These are phyloP conservation scores for Polyporus arcularius DNA, from an alignment of 768 basidiomycete species.

Conservation along the genomic window DNA sequence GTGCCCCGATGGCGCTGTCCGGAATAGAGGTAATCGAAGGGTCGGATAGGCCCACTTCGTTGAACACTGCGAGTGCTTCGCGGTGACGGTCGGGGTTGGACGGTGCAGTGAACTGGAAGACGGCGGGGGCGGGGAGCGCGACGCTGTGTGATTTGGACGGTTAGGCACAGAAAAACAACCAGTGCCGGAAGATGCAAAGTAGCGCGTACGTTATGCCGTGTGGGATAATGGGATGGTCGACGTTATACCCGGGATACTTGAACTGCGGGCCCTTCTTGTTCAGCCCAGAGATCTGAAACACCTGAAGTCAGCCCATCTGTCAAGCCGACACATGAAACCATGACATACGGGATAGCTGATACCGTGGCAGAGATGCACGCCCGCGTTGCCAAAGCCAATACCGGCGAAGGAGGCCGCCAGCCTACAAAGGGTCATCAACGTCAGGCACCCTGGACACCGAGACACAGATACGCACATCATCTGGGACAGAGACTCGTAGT, in stretches of 20 bases:
- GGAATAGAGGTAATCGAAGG: slow-evolving; percentile 72
- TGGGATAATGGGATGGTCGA: slow-evolving; percentile 88
- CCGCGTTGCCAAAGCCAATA: slow-evolving; percentile 93
- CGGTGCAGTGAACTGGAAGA: slow-evolving; percentile 95
- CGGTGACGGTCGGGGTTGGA: slow-evolving; percentile 92
- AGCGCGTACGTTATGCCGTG: slow-evolving; percentile 74
- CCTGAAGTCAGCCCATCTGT: neutral
- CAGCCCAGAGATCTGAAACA: slow-evolving; percentile 77
- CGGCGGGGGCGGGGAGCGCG: slow-evolving; percentile 88
- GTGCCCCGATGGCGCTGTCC: slow-evolving; percentile 74
- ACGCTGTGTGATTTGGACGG: slow-evolving; percentile 47
- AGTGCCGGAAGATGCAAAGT: neutral
- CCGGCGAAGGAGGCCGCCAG: slow-evolving; percentile 93
- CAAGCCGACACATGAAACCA: slow-evolving; percentile 8
- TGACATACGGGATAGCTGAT: slow-evolving; percentile 79
- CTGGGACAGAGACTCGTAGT: slow-evolving; percentile 81
- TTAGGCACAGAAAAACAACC: neutral
- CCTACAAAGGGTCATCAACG: slow-evolving; percentile 37
- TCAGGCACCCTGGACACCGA: neutral
- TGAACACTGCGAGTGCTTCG: slow-evolving; percentile 85
- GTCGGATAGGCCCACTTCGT: slow-evolving; percentile 60
- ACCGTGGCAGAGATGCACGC: slow-evolving; percentile 88
- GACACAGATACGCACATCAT: slow-evolving; percentile 71
- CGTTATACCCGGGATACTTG: slow-evolving; percentile 86
- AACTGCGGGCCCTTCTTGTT: slow-evolving; percentile 95